phyloP scores from a whole-genome alignment of 495 filamentous ascomycete species.

The Podospora australis region DNA sequence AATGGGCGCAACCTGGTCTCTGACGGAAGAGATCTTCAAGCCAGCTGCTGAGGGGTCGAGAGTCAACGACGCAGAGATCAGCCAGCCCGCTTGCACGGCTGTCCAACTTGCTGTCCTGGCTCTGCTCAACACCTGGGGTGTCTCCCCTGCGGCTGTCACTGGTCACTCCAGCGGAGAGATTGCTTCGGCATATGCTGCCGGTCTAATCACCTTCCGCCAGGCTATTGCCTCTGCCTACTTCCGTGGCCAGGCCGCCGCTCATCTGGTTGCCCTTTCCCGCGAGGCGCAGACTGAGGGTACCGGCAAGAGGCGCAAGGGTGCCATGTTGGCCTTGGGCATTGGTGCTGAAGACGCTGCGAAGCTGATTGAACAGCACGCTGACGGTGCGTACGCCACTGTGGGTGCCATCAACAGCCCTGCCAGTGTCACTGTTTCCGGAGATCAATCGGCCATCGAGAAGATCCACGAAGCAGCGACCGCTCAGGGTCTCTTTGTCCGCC shows the following conservation, averaged over 20 bases:
- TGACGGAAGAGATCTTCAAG: constrained; percentile 11
- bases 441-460: constrained; percentile 27
- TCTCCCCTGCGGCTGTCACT: constrained; percentile 38
- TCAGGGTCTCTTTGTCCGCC: constrained; percentile 29
- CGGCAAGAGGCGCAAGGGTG: constrained; percentile 20
- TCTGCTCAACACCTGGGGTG: constrained; percentile 38
- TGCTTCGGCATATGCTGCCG: constrained; percentile 36
- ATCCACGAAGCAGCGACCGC: constrained; percentile 20
- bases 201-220: constrained; percentile 33
- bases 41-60: neutral
- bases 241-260: constrained; percentile 24
- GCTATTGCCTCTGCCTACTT: constrained; percentile 43
- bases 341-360: constrained; percentile 30
- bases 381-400: constrained; percentile 20
- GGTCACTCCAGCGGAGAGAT: constrained; percentile 58
- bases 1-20: constrained; percentile 12
- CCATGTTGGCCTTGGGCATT: constrained; percentile 39
- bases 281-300: no score
- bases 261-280: constrained; percentile 10
- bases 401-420: constrained; percentile 45
- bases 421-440: constrained; percentile 43
- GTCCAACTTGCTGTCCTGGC: constrained; percentile 47
- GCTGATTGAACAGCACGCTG: constrained; percentile 22
- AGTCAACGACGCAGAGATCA: constrained; percentile 6
- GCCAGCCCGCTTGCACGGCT: constrained; percentile 40